phyloP scores from a whole-genome alignment of 495 filamentous ascomycete genomes.

The Aspergillus biplanus region DNA sequence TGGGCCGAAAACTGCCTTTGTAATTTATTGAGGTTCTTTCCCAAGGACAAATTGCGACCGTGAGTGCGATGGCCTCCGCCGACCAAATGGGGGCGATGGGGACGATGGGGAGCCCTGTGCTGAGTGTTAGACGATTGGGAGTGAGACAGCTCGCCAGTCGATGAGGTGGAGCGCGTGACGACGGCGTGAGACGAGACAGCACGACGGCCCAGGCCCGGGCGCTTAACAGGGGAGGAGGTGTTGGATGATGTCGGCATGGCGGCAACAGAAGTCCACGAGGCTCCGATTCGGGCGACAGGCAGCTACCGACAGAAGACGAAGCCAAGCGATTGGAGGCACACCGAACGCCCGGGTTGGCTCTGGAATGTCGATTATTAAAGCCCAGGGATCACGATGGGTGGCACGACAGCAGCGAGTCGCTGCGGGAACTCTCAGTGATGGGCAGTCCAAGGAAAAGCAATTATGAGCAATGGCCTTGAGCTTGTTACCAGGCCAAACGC shows the following conservation, averaged over 20 bases:
- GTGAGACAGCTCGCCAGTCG: constrained; percentile 38
- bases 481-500: constrained; percentile 10
- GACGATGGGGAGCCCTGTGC: constrained; percentile 36
- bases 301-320: constrained; percentile 21
- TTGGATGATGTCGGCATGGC: constrained; percentile 44
- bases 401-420: constrained; percentile 14
- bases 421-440: constrained; percentile 5
- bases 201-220: constrained; percentile 51
- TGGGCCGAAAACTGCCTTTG: constrained; percentile 37
- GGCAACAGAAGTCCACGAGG: constrained; percentile 21
- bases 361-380: constrained; percentile 2
- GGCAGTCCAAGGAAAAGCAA: constrained; percentile 19
- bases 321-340: constrained; percentile 23
- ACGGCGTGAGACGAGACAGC: constrained; percentile 53
- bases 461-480: constrained; percentile 14
- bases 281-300: constrained; percentile 28
- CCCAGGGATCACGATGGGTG: constrained; percentile 13
- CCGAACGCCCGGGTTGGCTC: constrained; percentile 12
- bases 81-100: constrained; percentile 48
- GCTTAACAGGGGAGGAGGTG: constrained; percentile 51
- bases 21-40: constrained; percentile 49
- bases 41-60: constrained; percentile 46
- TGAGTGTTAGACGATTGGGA: constrained; percentile 35
- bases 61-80: constrained; percentile 49
- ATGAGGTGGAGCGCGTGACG: constrained; percentile 44